Percentiles rank a stretch among this genome's conserved stretches.
phyloP scores from a whole-genome alignment of 2,329 filamentous ascomycete genomes.

The Cercospora sp. region DNA sequence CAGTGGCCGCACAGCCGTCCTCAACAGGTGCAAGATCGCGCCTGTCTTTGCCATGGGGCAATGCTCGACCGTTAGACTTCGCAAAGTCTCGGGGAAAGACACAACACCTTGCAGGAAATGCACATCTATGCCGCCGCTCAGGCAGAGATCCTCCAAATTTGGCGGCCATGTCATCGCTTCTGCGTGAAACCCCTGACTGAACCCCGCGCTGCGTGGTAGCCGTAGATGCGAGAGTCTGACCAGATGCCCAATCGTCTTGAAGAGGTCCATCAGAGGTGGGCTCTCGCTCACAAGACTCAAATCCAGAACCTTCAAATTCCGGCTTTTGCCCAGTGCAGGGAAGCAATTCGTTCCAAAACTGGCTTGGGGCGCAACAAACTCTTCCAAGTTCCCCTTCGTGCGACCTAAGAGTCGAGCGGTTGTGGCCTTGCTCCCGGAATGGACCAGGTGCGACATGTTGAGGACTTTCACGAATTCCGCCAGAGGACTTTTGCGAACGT shows the following conservation, averaged over 20 bases:
- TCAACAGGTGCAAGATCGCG: constrained; percentile 43
- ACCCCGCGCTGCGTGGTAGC: constrained; percentile 38
- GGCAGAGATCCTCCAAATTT: constrained; percentile 43
- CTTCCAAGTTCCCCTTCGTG: constrained; percentile 53
- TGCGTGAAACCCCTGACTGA: constrained; percentile 29
- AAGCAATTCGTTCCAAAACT: constrained; percentile 60
- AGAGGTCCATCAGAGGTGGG: constrained; percentile 52
- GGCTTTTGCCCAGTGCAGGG: constrained; percentile 58
- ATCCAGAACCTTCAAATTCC: constrained; percentile 51
- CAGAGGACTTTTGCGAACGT: constrained; percentile 51
- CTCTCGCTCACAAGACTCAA: constrained; percentile 55
- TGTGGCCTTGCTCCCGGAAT: constrained; percentile 58
- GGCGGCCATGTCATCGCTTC: constrained; percentile 45
- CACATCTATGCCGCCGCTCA: constrained; percentile 48
- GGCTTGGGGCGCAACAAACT: constrained; percentile 59
- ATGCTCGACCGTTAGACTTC: constrained; percentile 46
- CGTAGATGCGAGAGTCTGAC: constrained; percentile 47
- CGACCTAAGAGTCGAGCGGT: constrained; percentile 59
- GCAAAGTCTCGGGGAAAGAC: constrained; percentile 37
- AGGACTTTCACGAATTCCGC: constrained; percentile 55
- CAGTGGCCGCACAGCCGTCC: constrained; percentile 33
- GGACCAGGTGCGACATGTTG: constrained; percentile 57
- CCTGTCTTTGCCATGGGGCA: constrained; percentile 43
- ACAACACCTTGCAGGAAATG: constrained; percentile 43
- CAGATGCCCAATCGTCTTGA: constrained; percentile 53